phyloP scores from a whole-genome alignment of 2,329 filamentous ascomycete genomes.

The Fusarium verticillioides region DNA sequence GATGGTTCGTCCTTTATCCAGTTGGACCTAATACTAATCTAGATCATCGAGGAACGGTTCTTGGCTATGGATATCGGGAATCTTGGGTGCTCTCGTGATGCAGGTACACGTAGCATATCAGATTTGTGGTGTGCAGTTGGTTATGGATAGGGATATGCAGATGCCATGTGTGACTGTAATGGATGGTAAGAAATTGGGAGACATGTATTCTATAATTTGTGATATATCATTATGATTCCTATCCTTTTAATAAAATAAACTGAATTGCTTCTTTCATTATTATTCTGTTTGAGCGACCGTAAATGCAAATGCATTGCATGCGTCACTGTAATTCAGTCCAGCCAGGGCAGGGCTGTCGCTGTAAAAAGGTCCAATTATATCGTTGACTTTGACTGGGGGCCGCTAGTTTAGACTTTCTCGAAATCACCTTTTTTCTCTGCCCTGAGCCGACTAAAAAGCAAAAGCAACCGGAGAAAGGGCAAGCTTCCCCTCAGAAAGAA shows the following conservation, averaged over 20 bases:
- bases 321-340: constrained; percentile 28
- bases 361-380: background rate
- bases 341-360: background rate
- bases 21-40: background rate
- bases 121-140: background rate
- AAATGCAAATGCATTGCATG: background rate
- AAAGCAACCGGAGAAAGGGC: constrained; percentile 30
- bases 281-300: background rate
- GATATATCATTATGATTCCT: background rate
- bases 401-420: background rate
- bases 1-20: background rate
- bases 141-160: background rate
- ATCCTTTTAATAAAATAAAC: no score
- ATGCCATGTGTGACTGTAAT: background rate
- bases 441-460: constrained; percentile 42
- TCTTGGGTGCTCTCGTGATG: constrained; percentile 13
- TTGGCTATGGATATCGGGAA: constrained; percentile 11
- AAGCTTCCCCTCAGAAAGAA: constrained; percentile 7
- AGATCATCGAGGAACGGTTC: constrained; percentile 12
- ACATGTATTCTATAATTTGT: background rate
- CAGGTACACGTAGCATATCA: constrained; percentile 16
- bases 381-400: background rate
- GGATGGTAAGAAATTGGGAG: background rate
- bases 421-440: constrained; percentile 33
- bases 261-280: background rate